Evolutionary conservation across 2,329 filamentous ascomycete genomes (phyloP), one percentile per base, ranked within the genome.

Genomic region (Ustulina deusta): DNA sequence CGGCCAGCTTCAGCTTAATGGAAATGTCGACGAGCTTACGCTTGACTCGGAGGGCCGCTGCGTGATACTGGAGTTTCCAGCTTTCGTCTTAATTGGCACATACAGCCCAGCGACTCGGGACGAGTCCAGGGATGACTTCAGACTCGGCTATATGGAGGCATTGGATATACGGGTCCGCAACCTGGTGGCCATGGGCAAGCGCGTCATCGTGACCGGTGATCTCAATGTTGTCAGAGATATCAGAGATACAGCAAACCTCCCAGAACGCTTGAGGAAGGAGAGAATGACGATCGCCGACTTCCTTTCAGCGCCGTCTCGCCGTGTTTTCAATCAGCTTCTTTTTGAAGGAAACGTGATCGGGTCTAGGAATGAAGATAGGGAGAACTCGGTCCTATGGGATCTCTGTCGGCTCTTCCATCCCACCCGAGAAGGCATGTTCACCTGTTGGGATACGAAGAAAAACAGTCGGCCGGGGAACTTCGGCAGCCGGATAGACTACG

Each of bases 391-490:
- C 1, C 82, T 98, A 46, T 93, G 91, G 86, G 96, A 99, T 80
- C 83, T 97, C 20, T 94, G 92, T 73, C 88, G 96, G 56, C 87
- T 87, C 29, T 97, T 94, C 75, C 92, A 97, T 76, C 91, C 93
- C 0, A 81, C 83, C n/a, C 87, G 96, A 44, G 84, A 85, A 69
- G 93, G 93, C 68, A 98, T 99, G 96, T 98, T 93, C 78, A 98
- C 96, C 0, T 97, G 95, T 78, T 98, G 95, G 95, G 94, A 98
- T 71, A 94, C 93, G 58, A 94, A 92, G 78, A 92, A 94, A 76
- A 98, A 98, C 79, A 93, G 93, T n/a, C 86, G 96, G n/a, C 95
- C 95, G 2, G 94, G 93, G 2, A 98, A 98, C 78, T 97, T 91
- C 79, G 96, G 96, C 6, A 91, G 93, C 62, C 89, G 96, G 40